phyloP scores from a whole-genome alignment of 495 filamentous ascomycete species.

The Cetradonia linearis region DNA sequence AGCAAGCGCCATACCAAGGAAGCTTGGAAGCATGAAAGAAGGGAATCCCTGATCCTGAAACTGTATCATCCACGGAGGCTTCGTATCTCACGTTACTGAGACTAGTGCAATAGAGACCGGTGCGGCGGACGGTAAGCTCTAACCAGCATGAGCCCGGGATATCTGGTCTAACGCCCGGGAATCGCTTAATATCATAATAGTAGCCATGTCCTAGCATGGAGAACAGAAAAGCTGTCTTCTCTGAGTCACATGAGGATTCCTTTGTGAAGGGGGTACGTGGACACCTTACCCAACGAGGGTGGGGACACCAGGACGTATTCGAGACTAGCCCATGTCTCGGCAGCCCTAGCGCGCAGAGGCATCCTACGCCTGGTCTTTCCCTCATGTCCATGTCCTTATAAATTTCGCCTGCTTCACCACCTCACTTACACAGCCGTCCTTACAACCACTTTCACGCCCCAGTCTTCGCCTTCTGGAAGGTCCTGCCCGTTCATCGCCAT shows the following conservation, averaged over 20 bases:
- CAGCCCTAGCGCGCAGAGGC: conserved; percentile 5
- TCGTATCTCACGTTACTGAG: neutral
- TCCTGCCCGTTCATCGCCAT: neutral
- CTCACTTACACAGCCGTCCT: conserved; percentile 6
- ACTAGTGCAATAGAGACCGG: neutral
- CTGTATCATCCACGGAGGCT: neutral
- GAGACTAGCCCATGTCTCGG: conserved; percentile 6
- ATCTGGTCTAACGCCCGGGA: neutral
- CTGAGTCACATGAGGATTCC: no score
- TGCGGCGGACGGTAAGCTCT: neutral
- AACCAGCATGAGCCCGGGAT: neutral
- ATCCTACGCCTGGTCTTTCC: neutral
- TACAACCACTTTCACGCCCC: neutral
- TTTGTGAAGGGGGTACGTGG: no score
- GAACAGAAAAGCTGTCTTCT: neutral
- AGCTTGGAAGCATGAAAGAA: neutral
- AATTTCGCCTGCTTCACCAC: conserved; percentile 1
- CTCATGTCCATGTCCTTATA: neutral
- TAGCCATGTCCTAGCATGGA: neutral
- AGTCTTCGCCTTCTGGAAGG: neutral
- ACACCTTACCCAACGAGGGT: conserved; percentile 4
- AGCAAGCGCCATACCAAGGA: neutral
- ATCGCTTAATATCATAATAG: neutral
- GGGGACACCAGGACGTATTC: conserved; percentile 1
- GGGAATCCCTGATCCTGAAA: neutral